Base-by-base conservation (phyloP, 768 basidiomycete species). In the Crassisporium funariophilum region DNA sequence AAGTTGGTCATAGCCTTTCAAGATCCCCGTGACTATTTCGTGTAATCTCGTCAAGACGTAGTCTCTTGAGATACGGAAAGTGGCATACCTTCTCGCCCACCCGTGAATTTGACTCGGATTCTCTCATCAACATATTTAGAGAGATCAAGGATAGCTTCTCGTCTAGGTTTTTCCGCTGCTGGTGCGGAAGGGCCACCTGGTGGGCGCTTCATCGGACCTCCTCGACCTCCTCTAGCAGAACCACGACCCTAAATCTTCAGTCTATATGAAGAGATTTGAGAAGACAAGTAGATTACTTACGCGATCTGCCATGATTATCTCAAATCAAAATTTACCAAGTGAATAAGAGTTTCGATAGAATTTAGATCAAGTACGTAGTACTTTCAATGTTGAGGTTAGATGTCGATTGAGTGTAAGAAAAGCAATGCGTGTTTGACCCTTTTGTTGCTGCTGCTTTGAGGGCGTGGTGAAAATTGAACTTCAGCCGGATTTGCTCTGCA, bases 21-120 rank as follows among this genome's bases (percentile, higher is more conserved):
- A 69, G 13, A 89, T 79, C 3, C 97, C 97, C 6, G 82, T 88
- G 42, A 98, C 95, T 98, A 47, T 48, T 43, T 38, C 43, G 52
- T 19, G 5, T 13, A 46, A 21, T 20, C 52, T 35, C 33, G 24
- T 46, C 4, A 57, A 27, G 10, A 15, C 21, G 41, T 34, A 27
- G 35, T 20, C 10, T 15, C 12, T 38, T 16, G 20, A 23, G 24
- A 12, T 41, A 20, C 17, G n/a, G 27, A 9, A 41, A n/a, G 16
- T 25, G 24, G 44, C 45, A 29, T 50, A 91, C 95, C 94, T 81
- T 99, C 94, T 31, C 97, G 74, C 29, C 95, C 95, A 35, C 97
- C 97, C n/a, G 92, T 92, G 63, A 99, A 98, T 69, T 97, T 98
- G 61, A 98, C 94, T 46, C 92, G 74, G 62, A 99, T 91, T 52